Evolutionary conservation across 495 filamentous ascomycete genomes (phyloP).

Genomic region (Sporormia fimetaria): DNA sequence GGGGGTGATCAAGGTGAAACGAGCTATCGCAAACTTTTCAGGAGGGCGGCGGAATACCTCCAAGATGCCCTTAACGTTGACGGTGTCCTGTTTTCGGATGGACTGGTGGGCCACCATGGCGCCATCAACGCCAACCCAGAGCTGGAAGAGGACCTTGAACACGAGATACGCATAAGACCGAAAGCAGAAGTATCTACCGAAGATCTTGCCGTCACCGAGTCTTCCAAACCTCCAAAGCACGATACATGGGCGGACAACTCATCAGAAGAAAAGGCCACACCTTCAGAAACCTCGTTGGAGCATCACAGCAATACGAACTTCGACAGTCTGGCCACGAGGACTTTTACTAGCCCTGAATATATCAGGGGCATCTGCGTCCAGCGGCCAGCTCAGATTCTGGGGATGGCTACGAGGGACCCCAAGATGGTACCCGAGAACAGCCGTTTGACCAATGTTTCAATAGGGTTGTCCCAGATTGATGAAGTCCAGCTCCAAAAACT

Average conservation of each 20-base stretch:
- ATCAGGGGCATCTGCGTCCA: background rate
- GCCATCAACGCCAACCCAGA: background rate
- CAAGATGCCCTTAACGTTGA: background rate
- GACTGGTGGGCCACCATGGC: slow-evolving; percentile 2
- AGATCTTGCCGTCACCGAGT: too few relatives aligned
- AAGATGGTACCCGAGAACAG: background rate
- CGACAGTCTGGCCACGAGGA: background rate
- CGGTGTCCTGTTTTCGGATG: slow-evolving; percentile 3
- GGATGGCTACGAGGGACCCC: background rate
- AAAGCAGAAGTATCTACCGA: too few relatives aligned
- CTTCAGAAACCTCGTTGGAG: too few relatives aligned
- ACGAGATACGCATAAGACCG: too few relatives aligned
- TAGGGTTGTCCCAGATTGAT: background rate
- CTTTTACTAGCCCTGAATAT: background rate
- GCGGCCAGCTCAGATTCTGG: slow-evolving; percentile 1
- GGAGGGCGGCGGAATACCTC: background rate
- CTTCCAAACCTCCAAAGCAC: too few relatives aligned
- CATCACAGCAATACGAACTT: too few relatives aligned
- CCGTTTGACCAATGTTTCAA: background rate
- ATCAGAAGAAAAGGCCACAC: too few relatives aligned
- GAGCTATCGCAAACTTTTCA: slow-evolving; percentile 1
- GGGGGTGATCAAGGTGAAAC: background rate
- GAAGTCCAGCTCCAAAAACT: slow-evolving; percentile 1
- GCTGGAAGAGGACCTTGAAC: background rate
- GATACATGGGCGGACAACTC: too few relatives aligned